phyloP scores from a whole-genome alignment of 306 rosid genomes.

The Quillaja saponaria region DNA sequence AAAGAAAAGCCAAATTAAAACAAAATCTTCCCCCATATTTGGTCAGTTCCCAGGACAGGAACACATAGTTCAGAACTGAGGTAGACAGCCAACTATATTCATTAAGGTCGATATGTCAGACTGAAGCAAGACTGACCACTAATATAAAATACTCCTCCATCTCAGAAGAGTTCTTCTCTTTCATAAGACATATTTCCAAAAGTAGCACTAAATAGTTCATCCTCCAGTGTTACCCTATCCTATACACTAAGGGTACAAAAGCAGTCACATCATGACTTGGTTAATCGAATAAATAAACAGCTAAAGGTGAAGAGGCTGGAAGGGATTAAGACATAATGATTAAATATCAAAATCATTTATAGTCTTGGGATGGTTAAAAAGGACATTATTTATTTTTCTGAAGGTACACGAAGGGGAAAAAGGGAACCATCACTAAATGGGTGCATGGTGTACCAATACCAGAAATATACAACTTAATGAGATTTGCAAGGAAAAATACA shows the following conservation, averaged over 20 bases:
- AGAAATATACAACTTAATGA: slow-evolving; percentile 7
- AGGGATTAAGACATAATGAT: too few relatives aligned
- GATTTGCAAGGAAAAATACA: slow-evolving; percentile 19
- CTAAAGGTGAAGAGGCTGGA: too few relatives aligned
- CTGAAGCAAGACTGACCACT: slow-evolving; percentile 9
- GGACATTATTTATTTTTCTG: too few relatives aligned
- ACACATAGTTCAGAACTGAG: slow-evolving; percentile 4
- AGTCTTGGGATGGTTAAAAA: too few relatives aligned
- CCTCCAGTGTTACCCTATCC: neutral
- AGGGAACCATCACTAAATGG: too few relatives aligned
- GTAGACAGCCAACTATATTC: slow-evolving; percentile 8
- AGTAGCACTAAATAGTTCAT: slow-evolving; percentile 3
- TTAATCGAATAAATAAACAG: too few relatives aligned
- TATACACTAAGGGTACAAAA: neutral
- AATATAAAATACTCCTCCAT: neutral
- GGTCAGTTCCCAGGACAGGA: slow-evolving; percentile 10
- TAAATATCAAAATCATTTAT: too few relatives aligned
- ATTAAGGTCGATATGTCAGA: neutral
- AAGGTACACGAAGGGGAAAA: too few relatives aligned
- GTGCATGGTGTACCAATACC: too few relatives aligned
- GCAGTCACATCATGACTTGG: neutral
- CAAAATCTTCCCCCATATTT: slow-evolving; percentile 20
- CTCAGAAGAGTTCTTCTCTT: slow-evolving; percentile 2
- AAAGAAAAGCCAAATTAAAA: slow-evolving; percentile 14
- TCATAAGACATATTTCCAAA: neutral